phyloP scores from a whole-genome alignment of 768 basidiomycete genomes.

The Kwoniella pini region DNA sequence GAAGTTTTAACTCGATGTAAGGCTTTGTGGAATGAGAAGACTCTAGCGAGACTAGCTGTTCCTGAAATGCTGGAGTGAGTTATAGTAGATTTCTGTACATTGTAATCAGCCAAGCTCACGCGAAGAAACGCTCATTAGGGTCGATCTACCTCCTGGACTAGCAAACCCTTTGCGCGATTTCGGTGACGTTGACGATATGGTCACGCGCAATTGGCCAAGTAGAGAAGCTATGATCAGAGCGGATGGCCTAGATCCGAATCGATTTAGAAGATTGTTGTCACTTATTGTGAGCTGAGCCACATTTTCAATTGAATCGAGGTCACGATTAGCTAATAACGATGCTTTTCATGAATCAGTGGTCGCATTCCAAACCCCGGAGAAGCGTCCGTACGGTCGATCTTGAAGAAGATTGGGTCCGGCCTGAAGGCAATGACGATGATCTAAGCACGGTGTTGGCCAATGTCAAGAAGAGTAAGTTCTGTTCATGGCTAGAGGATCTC shows the following conservation, averaged over 20 bases:
- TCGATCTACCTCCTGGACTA: conserved; percentile 38
- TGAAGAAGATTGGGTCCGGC: conserved; percentile 43
- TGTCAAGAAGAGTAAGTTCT: conserved; percentile 44
- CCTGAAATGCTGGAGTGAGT: conserved; percentile 53
- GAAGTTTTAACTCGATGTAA: conserved; percentile 46
- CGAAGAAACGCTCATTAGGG: conserved; percentile 25
- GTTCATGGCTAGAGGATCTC: no score
- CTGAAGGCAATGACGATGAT: conserved; percentile 35
- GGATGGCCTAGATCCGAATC: conserved; percentile 35
- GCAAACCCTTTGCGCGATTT: conserved; percentile 39
- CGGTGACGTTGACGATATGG: conserved; percentile 42
- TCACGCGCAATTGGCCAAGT: conserved; percentile 44
- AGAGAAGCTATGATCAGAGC: conserved; percentile 45
- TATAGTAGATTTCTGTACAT: not conserved
- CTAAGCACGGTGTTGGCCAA: conserved; percentile 45
- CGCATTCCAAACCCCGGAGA: conserved; percentile 41
- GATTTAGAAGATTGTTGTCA: conserved; percentile 45
- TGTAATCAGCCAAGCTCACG: not conserved
- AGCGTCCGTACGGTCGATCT: conserved; percentile 40
- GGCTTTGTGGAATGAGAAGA: conserved; percentile 51
- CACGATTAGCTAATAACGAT: not conserved
- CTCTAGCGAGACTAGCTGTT: conserved; percentile 45
- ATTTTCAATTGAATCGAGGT: not conserved
- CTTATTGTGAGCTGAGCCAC: conserved; percentile 32
- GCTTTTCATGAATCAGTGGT: conserved; percentile 26